Evolutionary conservation across 352 stramenopile species (phyloP).

Genomic region (Saprolegnia diclina): DNA sequence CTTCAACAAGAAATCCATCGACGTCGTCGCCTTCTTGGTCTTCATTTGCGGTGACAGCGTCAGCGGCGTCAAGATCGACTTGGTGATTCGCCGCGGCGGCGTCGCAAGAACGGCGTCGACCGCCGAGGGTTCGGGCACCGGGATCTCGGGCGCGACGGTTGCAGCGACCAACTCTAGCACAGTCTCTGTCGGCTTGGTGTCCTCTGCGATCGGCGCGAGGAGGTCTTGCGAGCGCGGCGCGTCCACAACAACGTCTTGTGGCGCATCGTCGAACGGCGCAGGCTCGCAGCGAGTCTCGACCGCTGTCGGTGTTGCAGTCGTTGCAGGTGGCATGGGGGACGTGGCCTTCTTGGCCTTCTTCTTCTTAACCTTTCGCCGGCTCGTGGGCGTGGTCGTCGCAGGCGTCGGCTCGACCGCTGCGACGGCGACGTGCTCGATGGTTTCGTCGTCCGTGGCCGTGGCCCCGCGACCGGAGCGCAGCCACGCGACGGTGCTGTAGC

Average conservation of each 20-base stretch:
- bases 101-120: background rate
- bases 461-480: background rate
- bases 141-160: background rate
- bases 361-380: background rate
- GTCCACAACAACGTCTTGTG: too few species aligned
- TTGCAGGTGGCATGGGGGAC: background rate
- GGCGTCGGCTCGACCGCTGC: background rate
- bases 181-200: background rate
- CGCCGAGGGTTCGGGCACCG: background rate
- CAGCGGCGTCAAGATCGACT: background rate
- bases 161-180: background rate
- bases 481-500: background rate
- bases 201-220: too few species aligned
- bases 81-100: background rate
- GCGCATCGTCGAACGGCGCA: background rate
- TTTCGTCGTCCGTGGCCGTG: background rate
- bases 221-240: too few species aligned
- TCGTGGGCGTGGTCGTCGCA: too few species aligned
- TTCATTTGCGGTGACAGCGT: background rate
- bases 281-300: background rate
- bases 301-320: background rate
- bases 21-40: background rate
- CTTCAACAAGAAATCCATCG: background rate
- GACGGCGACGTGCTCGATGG: background rate
- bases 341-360: background rate